Base-by-base conservation (phyloP, 768 basidiomycete species). In the Amanita fuliginea region DNA sequence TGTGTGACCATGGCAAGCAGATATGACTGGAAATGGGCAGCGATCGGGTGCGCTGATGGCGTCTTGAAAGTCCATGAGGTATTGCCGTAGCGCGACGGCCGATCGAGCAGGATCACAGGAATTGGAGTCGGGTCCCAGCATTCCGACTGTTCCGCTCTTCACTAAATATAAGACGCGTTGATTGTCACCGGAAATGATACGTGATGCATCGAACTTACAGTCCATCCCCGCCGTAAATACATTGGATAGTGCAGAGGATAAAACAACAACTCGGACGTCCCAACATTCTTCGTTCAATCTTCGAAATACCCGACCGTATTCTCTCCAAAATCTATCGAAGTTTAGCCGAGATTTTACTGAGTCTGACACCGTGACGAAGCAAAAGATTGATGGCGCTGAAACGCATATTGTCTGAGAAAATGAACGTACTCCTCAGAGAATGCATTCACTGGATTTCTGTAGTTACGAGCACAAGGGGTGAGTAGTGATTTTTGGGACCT, bases 151-250 rank as follows among this genome's bases (percentile, higher is more conserved):
- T 3, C 64, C 66, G 16, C 67, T 63, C 14, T 55, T 53, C 26
- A 73, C 66, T 73, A 6, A 13, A 14, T 46, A 26, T 16, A 33
- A 2, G 22, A 18, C 28, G 37, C 11, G n/a, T 11, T 34, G 24
- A 36, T 22, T n/a, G 30, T 33, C 6, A 4, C 22, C 1, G n/a
- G n/a, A 14, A 39, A 2, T 22, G 6, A 6, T 3, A 41, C 24
- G 4, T 39, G 26, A 3, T 3, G 22, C 22, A 6, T 19, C 13
- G 35, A 13, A 62, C 71, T 26, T 54, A 88, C 91, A 60, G 60
- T 95, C 92, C 5, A 95, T 63, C 0, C 93, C 92, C 1, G 88
- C 91, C 0, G 84, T 85, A 61, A 91, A 95, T 3, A 79, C 62
- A 60, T 85, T 89, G 0, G 81, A 78, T 2, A 84, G 59, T 1